Evolutionary conservation across 192 early-diverging fungal species (phyloP).

Genomic region (Mortierella claussenii): DNA sequence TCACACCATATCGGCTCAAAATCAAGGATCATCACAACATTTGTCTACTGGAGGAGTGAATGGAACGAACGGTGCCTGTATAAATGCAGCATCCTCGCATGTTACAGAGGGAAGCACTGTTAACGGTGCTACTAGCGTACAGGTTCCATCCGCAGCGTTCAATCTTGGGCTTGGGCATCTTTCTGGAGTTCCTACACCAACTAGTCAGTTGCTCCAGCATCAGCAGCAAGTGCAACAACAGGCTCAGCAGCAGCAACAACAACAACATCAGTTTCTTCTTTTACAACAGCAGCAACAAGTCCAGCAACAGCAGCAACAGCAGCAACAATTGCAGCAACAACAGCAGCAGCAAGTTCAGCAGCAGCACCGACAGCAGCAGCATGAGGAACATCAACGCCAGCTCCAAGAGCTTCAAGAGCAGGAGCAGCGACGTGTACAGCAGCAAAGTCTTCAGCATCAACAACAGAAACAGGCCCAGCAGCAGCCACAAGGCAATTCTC

Average conservation of each 20-base stretch:
- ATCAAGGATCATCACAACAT: constrained; percentile 4
- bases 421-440: constrained; percentile 26
- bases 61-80: not conserved
- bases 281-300: constrained; percentile 8
- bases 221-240: constrained; percentile 20
- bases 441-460: constrained; percentile 5
- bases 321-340: constrained; percentile 9
- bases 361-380: constrained; percentile 22
- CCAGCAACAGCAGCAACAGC: constrained; percentile 12
- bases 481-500: constrained; percentile 7
- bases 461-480: constrained; percentile 5
- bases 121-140: not conserved
- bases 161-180: constrained; percentile 7
- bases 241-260: constrained; percentile 27
- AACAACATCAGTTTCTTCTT: constrained; percentile 6
- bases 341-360: constrained; percentile 5
- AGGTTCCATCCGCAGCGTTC: constrained; percentile 1
- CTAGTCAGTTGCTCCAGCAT: constrained; percentile 28
- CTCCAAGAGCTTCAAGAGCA: constrained; percentile 22
- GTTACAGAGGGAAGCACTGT: not conserved
- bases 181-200: not conserved
- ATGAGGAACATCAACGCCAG: constrained; percentile 20
- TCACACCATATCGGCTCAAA: not conserved
- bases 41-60: not conserved
- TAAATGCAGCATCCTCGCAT: not conserved